Evolutionary conservation across 139 green algal species (phyloP).

Genomic region (Chlorella vulgaris): DNA sequence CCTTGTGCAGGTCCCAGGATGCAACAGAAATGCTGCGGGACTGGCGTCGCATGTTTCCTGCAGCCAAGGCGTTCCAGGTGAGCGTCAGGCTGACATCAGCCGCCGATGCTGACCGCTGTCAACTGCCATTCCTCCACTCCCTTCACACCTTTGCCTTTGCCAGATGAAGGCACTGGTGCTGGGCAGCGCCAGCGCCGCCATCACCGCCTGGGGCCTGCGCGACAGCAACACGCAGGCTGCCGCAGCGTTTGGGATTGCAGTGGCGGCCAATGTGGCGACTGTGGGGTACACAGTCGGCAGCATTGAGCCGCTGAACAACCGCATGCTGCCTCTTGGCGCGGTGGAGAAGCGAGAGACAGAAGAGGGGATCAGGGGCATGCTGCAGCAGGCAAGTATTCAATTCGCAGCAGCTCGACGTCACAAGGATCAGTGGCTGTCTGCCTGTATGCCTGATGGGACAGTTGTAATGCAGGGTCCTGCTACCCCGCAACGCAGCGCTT

Average conservation of each 20-base stretch:
- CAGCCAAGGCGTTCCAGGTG: neutral
- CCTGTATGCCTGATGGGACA: neutral
- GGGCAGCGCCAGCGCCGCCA: neutral
- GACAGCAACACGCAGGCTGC: neutral
- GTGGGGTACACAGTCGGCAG: neutral
- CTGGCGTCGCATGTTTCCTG: conserved; percentile 9
- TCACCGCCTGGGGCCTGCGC: conserved; percentile 5
- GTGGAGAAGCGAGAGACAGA: conserved; percentile 3
- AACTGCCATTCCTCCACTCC: neutral
- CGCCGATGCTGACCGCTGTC: neutral
- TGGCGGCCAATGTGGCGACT: neutral
- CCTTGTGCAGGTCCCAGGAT: neutral
- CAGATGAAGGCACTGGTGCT: neutral
- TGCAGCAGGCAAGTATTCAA: neutral
- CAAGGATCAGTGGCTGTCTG: neutral
- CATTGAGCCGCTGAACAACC: conserved; percentile 4
- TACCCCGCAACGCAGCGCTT: neutral
- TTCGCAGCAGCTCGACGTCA: neutral
- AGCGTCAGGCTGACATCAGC: neutral
- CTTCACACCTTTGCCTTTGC: neutral
- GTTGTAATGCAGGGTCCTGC: neutral
- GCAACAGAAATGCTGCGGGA: conserved; percentile 8
- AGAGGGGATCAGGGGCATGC: neutral
- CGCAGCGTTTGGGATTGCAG: neutral
- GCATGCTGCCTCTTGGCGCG: neutral